Evolutionary conservation across 208 protist genomes (phyloP), one percentile per base, ranked within the genome.

Genomic region (Phytomonas sp.): DNA sequence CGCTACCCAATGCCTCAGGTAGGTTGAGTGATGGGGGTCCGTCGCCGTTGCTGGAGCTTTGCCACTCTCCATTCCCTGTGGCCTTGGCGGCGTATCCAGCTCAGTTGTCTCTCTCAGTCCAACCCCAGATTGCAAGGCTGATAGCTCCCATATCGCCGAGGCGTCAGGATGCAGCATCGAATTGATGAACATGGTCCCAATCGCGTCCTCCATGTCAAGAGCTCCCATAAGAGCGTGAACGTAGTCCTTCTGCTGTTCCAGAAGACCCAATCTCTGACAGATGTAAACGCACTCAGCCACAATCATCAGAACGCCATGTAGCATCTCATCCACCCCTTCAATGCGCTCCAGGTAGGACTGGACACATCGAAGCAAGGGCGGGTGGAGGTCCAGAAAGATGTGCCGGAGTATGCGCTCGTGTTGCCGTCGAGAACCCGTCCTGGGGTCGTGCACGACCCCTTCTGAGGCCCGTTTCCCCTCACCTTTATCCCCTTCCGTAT

Each of bases 271-370:
- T 14, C 36, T 61, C 31, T 81, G 83, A 49, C 73, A 81, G 29
- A 73, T 69, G n/a, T 87, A 75, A 62, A 90, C 74, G 60, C 78
- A 77, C 69, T 87, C 78, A 12, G 76, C 75, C 26, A 66, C 73
- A 23, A 77, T 68, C 60, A 83, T 90, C 30, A 90, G 30, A 36
- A 81, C 34, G 5, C 75, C 74, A n/a, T 81, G 82, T 52, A 84
- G 71, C n/a, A 86, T 69, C 64, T 83, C 82, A 67, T 82, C 78
- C 36, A 76, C 76, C 60, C 74, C 73, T 65, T 71, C 66, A 30
- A 80, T 65, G 65, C 70, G 66, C 14, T 69, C 67, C n/a, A 80
- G 63, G 60, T 65, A 76, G 42, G 75, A 69, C 29, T 45, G 45
- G 14, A 59, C 68, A 36, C 75, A 80, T 59, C 52, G 71, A 12